A percentile compares a stretch with the other conserved stretches of the same genome.
Conservation (phyloP, 805 yeast genomes). For the Suhomyces vadensis region DNA sequence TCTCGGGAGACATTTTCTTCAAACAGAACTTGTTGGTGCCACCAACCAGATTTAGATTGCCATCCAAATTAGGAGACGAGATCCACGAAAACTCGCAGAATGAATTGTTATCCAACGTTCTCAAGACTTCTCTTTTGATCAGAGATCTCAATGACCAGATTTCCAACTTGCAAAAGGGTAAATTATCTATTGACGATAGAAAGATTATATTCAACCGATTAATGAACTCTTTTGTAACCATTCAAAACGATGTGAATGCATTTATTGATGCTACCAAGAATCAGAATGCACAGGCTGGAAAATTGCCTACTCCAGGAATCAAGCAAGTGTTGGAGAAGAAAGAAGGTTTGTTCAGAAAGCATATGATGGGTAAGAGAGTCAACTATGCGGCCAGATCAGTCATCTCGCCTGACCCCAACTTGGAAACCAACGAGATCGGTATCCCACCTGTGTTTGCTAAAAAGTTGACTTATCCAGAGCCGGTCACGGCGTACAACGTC, state of each 20-base stretch:
- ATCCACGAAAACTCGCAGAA: slow-evolving; percentile 93
- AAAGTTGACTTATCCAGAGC: slow-evolving; percentile 96
- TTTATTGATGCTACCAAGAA: slow-evolving; percentile 90
- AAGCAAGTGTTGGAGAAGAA: slow-evolving; percentile 97
- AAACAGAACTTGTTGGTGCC: slow-evolving; percentile 89
- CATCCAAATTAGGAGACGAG: slow-evolving; percentile 96
- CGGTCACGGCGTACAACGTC: slow-evolving; percentile 90
- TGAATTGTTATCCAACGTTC: slow-evolving; percentile 76
- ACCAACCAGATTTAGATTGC: slow-evolving; percentile 93
- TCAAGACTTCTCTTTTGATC: slow-evolving; percentile 77
- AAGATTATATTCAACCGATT: slow-evolving; percentile 79
- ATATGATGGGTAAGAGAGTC: slow-evolving; percentile 99
- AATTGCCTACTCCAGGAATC: slow-evolving; percentile 87
- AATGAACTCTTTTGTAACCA: slow-evolving; percentile 92
- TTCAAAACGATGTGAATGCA: slow-evolving; percentile 93
- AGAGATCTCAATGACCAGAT: slow-evolving; percentile 89
- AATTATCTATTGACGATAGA: slow-evolving; percentile 59
- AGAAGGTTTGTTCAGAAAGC: slow-evolving; percentile 97
- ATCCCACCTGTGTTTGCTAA: slow-evolving; percentile 98
- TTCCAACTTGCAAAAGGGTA: slow-evolving; percentile 55
- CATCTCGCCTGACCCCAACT: slow-evolving; percentile 97
- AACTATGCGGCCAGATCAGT: slow-evolving; percentile 99
- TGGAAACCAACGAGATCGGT: slow-evolving; percentile 97
- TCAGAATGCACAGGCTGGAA: slow-evolving; percentile 63
- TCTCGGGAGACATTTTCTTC: slow-evolving; percentile 82